A percentile compares a stretch with the other conserved stretches of the same genome.
Conservation (phyloP, 805 yeast species). For the Cyberlindnera meyerae region DNA sequence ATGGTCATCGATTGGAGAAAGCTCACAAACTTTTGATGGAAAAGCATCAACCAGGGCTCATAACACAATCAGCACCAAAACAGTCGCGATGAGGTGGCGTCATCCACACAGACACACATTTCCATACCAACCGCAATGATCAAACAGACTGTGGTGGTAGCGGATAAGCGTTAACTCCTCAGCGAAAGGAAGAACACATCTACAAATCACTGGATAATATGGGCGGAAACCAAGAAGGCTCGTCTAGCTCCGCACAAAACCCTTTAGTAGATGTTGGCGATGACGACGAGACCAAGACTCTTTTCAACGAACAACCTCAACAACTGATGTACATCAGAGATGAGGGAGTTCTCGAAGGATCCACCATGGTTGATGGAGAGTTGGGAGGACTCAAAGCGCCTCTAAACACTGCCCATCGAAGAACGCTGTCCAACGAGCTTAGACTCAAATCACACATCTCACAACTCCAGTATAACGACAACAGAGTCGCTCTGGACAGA, state of each 20-base stretch:
- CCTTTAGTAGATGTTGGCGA: no score
- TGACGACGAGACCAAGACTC: constrained; percentile 16
- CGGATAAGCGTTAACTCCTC: no score
- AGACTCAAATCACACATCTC: constrained; percentile 53
- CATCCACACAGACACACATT: no score
- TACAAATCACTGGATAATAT: no score
- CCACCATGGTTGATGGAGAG: constrained; percentile 25
- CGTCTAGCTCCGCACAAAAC: no score
- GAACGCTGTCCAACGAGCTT: constrained; percentile 27
- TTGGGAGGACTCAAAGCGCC: constrained; percentile 7
- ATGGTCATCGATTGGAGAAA: no score
- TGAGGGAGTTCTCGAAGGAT: constrained; percentile 24
- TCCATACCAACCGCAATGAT: no score
- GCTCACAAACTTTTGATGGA: no score
- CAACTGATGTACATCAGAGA: constrained; percentile 22
- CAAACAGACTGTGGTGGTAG: no score
- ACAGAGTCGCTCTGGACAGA: constrained; percentile 58
- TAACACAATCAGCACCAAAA: constrained; percentile 1
- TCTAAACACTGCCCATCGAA: constrained; percentile 9
- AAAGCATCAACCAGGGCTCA: no score
- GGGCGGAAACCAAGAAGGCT: no score
- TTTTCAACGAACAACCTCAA: constrained; percentile 19
- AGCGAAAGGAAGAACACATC: no score
- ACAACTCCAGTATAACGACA: constrained; percentile 74
- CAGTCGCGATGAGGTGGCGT: background rate